Conservation (phyloP, 306 rosid genomes). For the Citrullus mucosospermus region DNA sequence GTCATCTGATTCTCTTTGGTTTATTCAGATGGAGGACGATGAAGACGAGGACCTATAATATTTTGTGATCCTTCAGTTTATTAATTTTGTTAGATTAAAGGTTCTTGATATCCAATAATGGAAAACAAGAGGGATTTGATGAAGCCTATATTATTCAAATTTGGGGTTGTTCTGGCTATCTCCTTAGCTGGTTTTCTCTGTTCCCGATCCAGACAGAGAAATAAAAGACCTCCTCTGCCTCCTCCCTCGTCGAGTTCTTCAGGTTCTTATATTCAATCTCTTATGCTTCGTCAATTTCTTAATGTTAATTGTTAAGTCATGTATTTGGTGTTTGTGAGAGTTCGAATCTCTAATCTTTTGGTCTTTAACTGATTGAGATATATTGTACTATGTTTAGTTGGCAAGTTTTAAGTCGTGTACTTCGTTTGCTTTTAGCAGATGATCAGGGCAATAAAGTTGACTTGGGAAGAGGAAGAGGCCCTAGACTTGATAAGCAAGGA, state of each 20-base stretch:
- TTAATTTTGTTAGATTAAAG: conserved; percentile 15
- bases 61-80: conserved; percentile 2
- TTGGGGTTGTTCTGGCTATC: conserved; percentile 63
- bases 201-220: conserved; percentile 36
- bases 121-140: conserved; percentile 32
- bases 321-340: neutral
- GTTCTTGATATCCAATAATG: conserved; percentile 11
- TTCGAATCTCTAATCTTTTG: neutral
- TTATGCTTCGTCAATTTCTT: neutral
- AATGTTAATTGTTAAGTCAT: neutral
- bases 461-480: conserved; percentile 12
- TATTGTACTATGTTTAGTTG: neutral
- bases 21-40: conserved; percentile 44
- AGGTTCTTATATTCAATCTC: conserved; percentile 24
- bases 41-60: conserved; percentile 30
- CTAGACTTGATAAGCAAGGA: conserved; percentile 12
- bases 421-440: conserved; percentile 15
- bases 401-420: neutral
- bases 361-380: neutral
- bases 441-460: conserved; percentile 28
- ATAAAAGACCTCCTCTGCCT: conserved; percentile 20
- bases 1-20: conserved; percentile 11
- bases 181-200: conserved; percentile 63
- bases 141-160: conserved; percentile 43
- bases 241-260: conserved; percentile 25